These are phyloP conservation scores for Phyllosticta ampelicida DNA, from an alignment of 2,329 filamentous ascomycete genomes.

Conservation along the genomic window DNA sequence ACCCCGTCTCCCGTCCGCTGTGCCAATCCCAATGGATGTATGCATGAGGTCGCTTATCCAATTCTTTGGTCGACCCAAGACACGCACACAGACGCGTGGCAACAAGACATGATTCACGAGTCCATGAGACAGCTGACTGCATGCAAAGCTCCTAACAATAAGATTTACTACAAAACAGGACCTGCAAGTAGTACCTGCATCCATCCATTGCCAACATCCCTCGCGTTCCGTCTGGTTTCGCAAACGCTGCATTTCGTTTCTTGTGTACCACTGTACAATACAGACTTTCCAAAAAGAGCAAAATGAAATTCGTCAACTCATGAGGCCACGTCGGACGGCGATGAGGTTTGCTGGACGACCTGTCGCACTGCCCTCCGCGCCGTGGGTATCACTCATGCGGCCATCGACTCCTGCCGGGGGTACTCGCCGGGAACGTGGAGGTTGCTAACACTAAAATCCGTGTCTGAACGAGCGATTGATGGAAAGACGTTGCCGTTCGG, in stretches of 20 bases:
- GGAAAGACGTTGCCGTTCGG: slow-evolving; percentile 36
- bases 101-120: background rate
- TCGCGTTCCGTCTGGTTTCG: background rate
- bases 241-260: background rate
- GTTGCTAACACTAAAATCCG: slow-evolving; percentile 46
- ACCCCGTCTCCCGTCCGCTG: too few species aligned
- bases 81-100: background rate
- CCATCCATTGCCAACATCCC: background rate
- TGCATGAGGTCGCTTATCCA: background rate
- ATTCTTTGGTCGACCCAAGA: background rate
- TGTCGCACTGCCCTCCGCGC: background rate
- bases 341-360: too few species aligned
- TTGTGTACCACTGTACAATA: background rate
- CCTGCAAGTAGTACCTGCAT: background rate
- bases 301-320: background rate
- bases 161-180: background rate
- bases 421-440: slow-evolving; percentile 61
- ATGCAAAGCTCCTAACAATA: background rate
- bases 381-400: background rate
- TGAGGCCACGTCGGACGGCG: background rate
- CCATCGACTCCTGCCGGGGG: slow-evolving; percentile 25
- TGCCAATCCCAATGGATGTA: background rate
- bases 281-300: background rate
- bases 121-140: background rate
- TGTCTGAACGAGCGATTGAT: slow-evolving; percentile 37